phyloP scores from a whole-genome alignment of 73 alveolate genomes.

The Paramecium caudatum region DNA sequence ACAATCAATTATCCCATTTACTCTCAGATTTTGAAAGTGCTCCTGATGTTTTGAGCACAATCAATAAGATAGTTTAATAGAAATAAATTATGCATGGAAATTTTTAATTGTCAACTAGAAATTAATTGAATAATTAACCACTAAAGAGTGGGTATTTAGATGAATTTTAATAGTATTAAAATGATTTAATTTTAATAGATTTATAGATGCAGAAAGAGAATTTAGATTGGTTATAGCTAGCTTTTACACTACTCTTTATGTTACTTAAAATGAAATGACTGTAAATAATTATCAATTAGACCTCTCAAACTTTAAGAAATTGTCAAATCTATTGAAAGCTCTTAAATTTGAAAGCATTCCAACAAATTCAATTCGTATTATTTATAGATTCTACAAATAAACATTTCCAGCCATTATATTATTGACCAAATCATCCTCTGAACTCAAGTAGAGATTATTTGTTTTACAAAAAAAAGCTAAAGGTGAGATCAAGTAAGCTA shows the following conservation, averaged over 20 bases:
- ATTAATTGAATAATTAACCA: background rate
- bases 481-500: background rate
- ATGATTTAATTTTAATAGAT: background rate
- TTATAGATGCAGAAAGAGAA: background rate
- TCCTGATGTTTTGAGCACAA: too few relatives aligned
- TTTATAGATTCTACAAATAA: background rate
- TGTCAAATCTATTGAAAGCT: background rate
- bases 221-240: background rate
- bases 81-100: too few relatives aligned
- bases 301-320: background rate
- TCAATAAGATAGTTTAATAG: too few relatives aligned
- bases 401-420: background rate
- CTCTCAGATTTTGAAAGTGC: too few relatives aligned
- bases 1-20: too few relatives aligned
- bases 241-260: background rate
- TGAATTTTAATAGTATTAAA: background rate
- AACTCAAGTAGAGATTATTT: background rate
- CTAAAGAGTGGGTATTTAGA: background rate
- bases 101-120: too few relatives aligned
- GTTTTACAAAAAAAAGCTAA: background rate
- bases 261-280: background rate
- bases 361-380: background rate
- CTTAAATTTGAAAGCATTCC: background rate
- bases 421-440: background rate
- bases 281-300: background rate